These are phyloP conservation scores for Rubus parviflorus DNA, from an alignment of 306 rosid species.

Conservation along the genomic window DNA sequence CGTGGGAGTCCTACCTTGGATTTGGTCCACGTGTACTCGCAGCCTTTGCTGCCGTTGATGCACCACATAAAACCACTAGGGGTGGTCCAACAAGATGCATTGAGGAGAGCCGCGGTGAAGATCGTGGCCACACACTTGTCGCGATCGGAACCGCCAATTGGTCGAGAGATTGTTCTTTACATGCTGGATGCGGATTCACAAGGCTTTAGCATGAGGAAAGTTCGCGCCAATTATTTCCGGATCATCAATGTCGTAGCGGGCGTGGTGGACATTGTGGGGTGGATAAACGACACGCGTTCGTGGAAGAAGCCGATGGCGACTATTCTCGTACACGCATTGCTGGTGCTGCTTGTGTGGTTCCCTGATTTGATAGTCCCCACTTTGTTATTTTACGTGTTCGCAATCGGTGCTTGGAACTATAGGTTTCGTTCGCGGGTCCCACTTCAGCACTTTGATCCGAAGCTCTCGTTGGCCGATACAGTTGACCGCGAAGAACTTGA, in stretches of 20 bases:
- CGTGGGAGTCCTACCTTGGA: conserved; percentile 53
- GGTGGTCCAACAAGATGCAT: conserved; percentile 57
- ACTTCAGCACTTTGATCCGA: conserved; percentile 60
- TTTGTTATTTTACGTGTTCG: conserved; percentile 53
- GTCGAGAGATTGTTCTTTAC: conserved; percentile 58
- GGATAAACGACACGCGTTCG: conserved; percentile 75
- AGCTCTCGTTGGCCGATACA: conserved; percentile 53
- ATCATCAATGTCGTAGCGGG: conserved; percentile 54
- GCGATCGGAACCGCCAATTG: conserved; percentile 71
- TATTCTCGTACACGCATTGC: conserved; percentile 59
- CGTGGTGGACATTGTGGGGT: conserved; percentile 51
- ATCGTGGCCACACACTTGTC: conserved; percentile 61
- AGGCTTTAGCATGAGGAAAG: conserved; percentile 72
- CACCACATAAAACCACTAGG: conserved; percentile 80
- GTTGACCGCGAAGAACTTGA: conserved; percentile 73
- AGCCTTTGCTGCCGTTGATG: conserved; percentile 75
- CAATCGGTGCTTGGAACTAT: conserved; percentile 71
- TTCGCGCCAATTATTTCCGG: conserved; percentile 73
- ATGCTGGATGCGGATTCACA: conserved; percentile 76
- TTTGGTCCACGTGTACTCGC: conserved; percentile 71
- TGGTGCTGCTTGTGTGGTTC: conserved; percentile 76
- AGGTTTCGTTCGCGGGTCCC: conserved; percentile 53
- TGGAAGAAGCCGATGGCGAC: conserved; percentile 86
- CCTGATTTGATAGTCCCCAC: conserved; percentile 82
- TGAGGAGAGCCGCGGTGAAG: conserved; percentile 61